Evolutionary conservation across 306 rosid species (phyloP).

Genomic region (Sindora glabra): DNA sequence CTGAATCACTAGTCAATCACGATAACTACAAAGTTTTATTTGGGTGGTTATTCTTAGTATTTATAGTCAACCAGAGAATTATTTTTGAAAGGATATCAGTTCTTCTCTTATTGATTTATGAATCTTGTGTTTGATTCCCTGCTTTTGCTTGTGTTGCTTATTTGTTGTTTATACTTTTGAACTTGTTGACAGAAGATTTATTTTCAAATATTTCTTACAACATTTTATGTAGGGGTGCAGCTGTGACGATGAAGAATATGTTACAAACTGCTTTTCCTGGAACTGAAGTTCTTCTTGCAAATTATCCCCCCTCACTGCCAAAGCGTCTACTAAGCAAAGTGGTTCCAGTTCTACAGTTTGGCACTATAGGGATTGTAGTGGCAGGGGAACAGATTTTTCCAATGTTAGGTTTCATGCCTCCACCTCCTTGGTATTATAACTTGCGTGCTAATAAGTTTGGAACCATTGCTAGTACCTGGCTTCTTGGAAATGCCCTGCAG

Average conservation of each 20-base stretch:
- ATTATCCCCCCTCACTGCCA: conserved; percentile 58
- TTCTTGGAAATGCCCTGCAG: conserved; percentile 71
- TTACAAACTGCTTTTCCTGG: conserved; percentile 60
- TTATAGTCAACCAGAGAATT: background rate
- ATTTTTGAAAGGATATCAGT: background rate
- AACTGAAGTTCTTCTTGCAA: conserved; percentile 49
- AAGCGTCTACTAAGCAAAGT: conserved; percentile 65
- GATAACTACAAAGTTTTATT: background rate
- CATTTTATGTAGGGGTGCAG: conserved; percentile 51
- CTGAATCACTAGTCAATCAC: background rate
- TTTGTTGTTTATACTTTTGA: background rate
- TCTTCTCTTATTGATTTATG: background rate
- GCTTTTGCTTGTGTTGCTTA: background rate
- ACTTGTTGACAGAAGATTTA: background rate
- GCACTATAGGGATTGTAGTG: conserved; percentile 50
- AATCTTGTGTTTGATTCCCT: conserved; percentile 1
- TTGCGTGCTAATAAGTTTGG: conserved; percentile 71
- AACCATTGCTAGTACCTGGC: conserved; percentile 71
- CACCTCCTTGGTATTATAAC: conserved; percentile 66
- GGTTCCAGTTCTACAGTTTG: conserved; percentile 62
- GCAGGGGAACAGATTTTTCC: conserved; percentile 76
- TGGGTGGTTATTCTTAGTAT: background rate
- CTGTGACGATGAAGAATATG: conserved; percentile 63
- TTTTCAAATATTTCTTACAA: conserved; percentile 1
- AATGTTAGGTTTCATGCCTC: conserved; percentile 48